Evolutionary conservation across 2,329 filamentous ascomycete genomes (phyloP).

Genomic region (Fusarium penzigii): DNA sequence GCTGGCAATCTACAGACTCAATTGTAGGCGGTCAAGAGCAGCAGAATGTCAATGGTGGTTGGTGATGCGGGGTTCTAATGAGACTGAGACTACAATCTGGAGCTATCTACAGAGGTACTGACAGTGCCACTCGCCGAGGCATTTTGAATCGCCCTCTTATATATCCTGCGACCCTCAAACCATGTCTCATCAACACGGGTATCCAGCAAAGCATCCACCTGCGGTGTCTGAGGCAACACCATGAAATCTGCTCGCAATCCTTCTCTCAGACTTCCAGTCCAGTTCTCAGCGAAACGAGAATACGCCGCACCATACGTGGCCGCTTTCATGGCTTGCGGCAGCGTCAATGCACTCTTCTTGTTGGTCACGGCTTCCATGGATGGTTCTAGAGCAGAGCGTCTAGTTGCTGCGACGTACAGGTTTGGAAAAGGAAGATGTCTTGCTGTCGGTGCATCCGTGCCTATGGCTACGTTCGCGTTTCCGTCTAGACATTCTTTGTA

Average conservation of each 20-base stretch:
- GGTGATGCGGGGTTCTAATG: neutral
- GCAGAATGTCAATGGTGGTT: neutral
- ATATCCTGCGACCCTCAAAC: conserved; percentile 2
- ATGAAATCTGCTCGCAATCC: conserved; percentile 61
- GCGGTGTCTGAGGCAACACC: conserved; percentile 14
- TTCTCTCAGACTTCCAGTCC: conserved; percentile 52
- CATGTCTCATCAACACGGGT: conserved; percentile 17
- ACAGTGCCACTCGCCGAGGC: neutral
- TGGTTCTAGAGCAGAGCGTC: conserved; percentile 54
- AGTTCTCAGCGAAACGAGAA: conserved; percentile 57
- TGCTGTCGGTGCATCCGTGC: conserved; percentile 61
- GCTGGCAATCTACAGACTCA: neutral
- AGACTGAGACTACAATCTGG: neutral
- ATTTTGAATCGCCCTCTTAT: neutral
- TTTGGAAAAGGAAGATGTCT: conserved; percentile 56
- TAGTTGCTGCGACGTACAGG: conserved; percentile 59
- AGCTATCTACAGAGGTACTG: neutral
- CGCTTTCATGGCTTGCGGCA: conserved; percentile 55
- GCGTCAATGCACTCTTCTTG: conserved; percentile 51
- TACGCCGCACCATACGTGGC: conserved; percentile 58
- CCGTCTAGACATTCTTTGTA: conserved; percentile 61
- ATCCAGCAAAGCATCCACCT: conserved; percentile 7
- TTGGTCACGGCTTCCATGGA: conserved; percentile 47
- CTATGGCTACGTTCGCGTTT: conserved; percentile 57
- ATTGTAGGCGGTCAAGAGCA: neutral